These are phyloP conservation scores for Chlorella sp. DNA, from an alignment of 139 green algal genomes.

Conservation along the genomic window DNA sequence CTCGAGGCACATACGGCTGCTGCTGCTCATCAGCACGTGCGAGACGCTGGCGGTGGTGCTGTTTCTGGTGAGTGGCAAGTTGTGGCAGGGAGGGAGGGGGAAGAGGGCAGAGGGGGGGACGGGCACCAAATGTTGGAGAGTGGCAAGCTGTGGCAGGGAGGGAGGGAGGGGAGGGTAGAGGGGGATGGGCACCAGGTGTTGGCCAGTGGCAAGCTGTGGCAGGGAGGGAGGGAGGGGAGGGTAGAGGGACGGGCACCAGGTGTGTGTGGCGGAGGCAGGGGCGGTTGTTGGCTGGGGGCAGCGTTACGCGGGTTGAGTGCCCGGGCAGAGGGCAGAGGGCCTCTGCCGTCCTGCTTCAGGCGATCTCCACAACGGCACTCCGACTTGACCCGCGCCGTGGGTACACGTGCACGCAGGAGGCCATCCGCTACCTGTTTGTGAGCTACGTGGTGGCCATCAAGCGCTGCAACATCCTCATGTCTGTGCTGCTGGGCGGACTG, in stretches of 20 bases:
- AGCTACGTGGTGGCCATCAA: slow-evolving; percentile 51
- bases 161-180: neutral
- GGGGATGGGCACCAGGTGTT: neutral
- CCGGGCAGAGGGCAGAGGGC: too few relatives aligned
- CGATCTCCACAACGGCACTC: too few relatives aligned
- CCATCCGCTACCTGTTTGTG: slow-evolving; percentile 5
- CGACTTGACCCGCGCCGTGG: too few relatives aligned
- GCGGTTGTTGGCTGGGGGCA: too few relatives aligned
- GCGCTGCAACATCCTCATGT: slow-evolving; percentile 54
- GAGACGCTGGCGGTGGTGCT: neutral
- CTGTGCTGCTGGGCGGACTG: slow-evolving; percentile 41
- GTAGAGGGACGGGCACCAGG: neutral
- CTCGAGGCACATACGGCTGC: neutral
- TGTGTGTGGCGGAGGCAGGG: too few relatives aligned
- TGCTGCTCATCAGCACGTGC: neutral
- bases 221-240: neutral
- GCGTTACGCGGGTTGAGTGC: too few relatives aligned
- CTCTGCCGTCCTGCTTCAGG: too few relatives aligned
- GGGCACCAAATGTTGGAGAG: neutral
- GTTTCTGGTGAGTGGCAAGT: slow-evolving; percentile 2
- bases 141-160: neutral
- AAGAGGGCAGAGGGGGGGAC: neutral
- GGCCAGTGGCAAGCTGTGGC: neutral
- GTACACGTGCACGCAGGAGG: too few relatives aligned
- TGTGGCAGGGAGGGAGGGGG: too few relatives aligned